Conservation (phyloP, 1,284 basidiomycete genomes). For the Cronartium quercuum region DNA sequence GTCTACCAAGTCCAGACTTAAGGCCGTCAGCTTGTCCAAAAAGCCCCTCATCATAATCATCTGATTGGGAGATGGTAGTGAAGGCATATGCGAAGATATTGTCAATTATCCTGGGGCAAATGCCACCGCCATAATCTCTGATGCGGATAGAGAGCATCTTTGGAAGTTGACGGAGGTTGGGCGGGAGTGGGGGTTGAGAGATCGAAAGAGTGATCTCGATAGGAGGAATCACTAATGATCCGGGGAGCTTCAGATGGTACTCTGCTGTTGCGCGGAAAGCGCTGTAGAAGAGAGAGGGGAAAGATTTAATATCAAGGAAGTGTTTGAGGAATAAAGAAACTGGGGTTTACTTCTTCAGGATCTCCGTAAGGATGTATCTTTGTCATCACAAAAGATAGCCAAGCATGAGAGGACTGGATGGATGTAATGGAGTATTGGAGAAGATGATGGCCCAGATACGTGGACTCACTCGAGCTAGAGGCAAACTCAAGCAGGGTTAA, state of each 20-base stretch:
- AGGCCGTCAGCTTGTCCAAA: neutral
- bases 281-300: neutral
- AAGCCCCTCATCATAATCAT: neutral
- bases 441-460: neutral
- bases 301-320: neutral
- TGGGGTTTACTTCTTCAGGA: constrained; percentile 25
- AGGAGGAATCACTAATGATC: constrained; percentile 6
- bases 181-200: neutral
- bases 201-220: constrained; percentile 17
- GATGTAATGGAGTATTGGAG: neutral
- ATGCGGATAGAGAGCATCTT: constrained; percentile 24
- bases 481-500: too few species aligned
- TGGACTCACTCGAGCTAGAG: constrained; percentile 29
- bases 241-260: constrained; percentile 19
- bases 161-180: neutral
- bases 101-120: constrained; percentile 4
- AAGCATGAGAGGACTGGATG: neutral
- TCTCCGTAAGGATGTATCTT: constrained; percentile 33
- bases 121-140: constrained; percentile 35
- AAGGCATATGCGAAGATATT: constrained; percentile 27
- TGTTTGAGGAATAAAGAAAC: neutral
- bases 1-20: constrained; percentile 17
- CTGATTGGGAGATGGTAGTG: constrained; percentile 17
- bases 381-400: neutral
- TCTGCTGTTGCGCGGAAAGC: constrained; percentile 34